Evolutionary conservation across 768 basidiomycete species (phyloP), one percentile per base, ranked within the genome.

Genomic region (Lactifluus piperatus): DNA sequence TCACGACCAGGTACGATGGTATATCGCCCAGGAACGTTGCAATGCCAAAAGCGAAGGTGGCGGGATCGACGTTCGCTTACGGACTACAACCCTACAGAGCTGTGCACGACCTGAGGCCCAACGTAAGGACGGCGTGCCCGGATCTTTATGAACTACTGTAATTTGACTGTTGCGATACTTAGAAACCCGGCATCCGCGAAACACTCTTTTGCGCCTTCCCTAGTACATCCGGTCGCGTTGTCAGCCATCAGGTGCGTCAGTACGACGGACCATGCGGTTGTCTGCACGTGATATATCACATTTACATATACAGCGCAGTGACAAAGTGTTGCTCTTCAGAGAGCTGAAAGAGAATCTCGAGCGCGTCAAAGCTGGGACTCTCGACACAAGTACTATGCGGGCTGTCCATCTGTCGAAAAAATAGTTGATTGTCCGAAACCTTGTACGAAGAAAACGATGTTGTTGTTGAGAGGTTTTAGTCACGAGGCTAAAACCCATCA

Each of bases 191-290:
- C 11, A 62, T 68, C 7, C 46, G 57, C 24, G 86, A 87, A 66
- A 90, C 88, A 0, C 66, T 91, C 0, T 81, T 94, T 68, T 92
- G 82, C 67, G 84, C 85, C 2, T 77, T 86, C 32, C 86, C 88
- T 0, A 86, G 83, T 64, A 89, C 88, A 0, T 92, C 89, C 0
- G 89, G 84, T 0, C 76, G 81, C 8, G 87, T 91, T 0, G 81
- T 83, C 13, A 72, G 76, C n/a, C 84, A 86, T 65, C 86, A 88
- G 73, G 89, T 86, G 30, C 56, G 77, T 67, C 9, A n/a, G n/a
- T n/a, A n/a, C n/a, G n/a, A 11, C 32, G 9, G 13, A 18, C 9
- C 20, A 6, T 37, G 10, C 5, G 26, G 1, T 1, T 29, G 14
- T 30, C 30, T 8, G 34, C 16, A 39, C 16, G 9, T 6, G 18